phyloP scores from a whole-genome alignment of 1,139 yeast species.

The Suhomyces bribrorum region DNA sequence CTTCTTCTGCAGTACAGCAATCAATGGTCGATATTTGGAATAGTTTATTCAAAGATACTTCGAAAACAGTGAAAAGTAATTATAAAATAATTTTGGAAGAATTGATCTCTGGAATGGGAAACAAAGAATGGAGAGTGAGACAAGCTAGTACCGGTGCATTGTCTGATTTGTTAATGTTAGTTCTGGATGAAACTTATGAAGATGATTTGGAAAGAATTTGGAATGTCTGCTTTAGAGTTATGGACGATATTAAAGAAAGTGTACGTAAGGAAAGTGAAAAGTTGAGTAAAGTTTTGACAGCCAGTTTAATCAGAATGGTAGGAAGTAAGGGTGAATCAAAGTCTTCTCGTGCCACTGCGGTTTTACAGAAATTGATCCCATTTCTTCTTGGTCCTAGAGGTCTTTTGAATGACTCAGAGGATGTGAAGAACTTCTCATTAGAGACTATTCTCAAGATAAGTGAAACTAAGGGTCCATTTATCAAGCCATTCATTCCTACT shows the following conservation, averaged over 20 bases:
- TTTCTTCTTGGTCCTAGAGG: slow-evolving; percentile 81
- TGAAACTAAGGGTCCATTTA: slow-evolving; percentile 56
- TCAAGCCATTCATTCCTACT: slow-evolving; percentile 68
- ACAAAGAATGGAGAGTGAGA: slow-evolving; percentile 90
- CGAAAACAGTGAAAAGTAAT: slow-evolving; percentile 53
- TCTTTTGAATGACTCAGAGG: slow-evolving; percentile 81
- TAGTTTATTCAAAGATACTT: slow-evolving; percentile 63
- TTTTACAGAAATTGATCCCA: slow-evolving; percentile 69
- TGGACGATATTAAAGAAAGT: slow-evolving; percentile 95
- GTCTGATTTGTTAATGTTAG: slow-evolving; percentile 66
- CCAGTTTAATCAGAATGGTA: slow-evolving; percentile 59
- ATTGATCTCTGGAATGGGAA: slow-evolving; percentile 68
- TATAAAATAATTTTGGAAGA: slow-evolving; percentile 65
- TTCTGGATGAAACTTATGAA: slow-evolving; percentile 56
- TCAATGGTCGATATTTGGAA: slow-evolving; percentile 93
- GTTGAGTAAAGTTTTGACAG: slow-evolving; percentile 67
- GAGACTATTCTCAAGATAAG: slow-evolving; percentile 72
- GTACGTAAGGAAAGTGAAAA: slow-evolving; percentile 80
- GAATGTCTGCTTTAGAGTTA: slow-evolving; percentile 83
- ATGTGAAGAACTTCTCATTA: slow-evolving; percentile 74
- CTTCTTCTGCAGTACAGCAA: slow-evolving; percentile 68
- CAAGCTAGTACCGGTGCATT: slow-evolving; percentile 85
- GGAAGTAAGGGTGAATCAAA: slow-evolving; percentile 29
- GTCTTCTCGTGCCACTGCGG: slow-evolving; percentile 36
- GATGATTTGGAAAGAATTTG: slow-evolving; percentile 66